Evolutionary conservation across 495 filamentous ascomycete genomes (phyloP), one percentile per base, ranked within the genome.

Genomic region (Echria macrotheca): DNA sequence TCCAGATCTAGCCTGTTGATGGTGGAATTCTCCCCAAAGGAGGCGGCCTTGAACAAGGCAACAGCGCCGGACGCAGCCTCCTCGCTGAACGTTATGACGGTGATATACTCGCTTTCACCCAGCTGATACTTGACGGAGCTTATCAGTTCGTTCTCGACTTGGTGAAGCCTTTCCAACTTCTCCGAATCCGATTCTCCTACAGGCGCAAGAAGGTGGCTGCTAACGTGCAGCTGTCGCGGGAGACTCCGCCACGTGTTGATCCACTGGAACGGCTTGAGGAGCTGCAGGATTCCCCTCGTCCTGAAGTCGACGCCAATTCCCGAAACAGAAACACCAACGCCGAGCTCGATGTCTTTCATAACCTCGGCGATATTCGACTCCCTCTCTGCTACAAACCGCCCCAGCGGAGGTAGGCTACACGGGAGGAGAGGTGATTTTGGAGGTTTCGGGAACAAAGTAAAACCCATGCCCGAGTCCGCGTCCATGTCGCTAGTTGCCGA

Each of bases 131-230:
- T 44, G 22, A 7, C 41, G 24, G 25, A n/a, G 15, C 21, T 15
- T 15, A 44, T 44, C 21, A 44, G 25, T 2, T 44, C 41, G 41
- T 44, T 29, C 22, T 44, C 41, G 24, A 44, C n/a, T 7, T 12
- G n/a, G 41, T 44, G 41, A 15, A 44, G 41, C 21, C n/a, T 25
- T 10, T 44, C 41, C 41, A 44, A n/a, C n/a, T n/a, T 44, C 14
- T 28, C 40, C n/a, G 23, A 23, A 1, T 43, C 40, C 1, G 1
- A 10, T 1, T 28, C 39, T 4, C 22, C n/a, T n/a, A 21, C 28
- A 3, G 5, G 18, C 5, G n/a, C n/a, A n/a, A 41, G 38, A 11
- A 22, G 41, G 21, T 0, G 40, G 8, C 14, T 37, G 33, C 33
- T 5, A 5, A 44, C 24, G 15, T 44, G 19, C n/a, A 44, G n/a